Evolutionary conservation across 768 basidiomycete species (phyloP).

Genomic region (Rubroboletus satanas): DNA sequence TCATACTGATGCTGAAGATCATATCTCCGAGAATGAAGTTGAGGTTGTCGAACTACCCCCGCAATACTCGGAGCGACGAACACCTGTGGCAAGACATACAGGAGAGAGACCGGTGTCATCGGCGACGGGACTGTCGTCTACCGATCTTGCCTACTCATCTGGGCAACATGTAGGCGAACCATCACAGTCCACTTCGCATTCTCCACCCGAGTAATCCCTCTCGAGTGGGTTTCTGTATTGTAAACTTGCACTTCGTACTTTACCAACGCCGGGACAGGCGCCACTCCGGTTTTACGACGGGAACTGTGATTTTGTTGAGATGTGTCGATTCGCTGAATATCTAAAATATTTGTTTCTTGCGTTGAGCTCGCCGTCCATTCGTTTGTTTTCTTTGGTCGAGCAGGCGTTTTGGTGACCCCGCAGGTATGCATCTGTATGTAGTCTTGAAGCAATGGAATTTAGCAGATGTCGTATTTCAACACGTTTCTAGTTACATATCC

Average conservation of each 20-base stretch:
- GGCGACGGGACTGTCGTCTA: slow-evolving; percentile 1
- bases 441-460: neutral
- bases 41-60: slow-evolving; percentile 74
- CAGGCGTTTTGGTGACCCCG: neutral
- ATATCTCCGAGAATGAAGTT: slow-evolving; percentile 39
- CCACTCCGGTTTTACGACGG: neutral
- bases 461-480: slow-evolving; percentile 6
- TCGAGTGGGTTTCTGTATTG: neutral
- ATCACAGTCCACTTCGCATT: slow-evolving; percentile 1
- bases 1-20: slow-evolving; percentile 68
- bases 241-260: neutral
- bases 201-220: slow-evolving; percentile 10
- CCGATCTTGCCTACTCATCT: slow-evolving; percentile 11
- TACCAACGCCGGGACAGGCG: neutral
- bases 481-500: slow-evolving; percentile 7
- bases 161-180: slow-evolving; percentile 6
- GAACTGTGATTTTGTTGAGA: neutral
- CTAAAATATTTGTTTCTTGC: slow-evolving; percentile 6
- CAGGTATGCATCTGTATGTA: neutral
- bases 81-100: slow-evolving; percentile 5
- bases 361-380: slow-evolving; percentile 1
- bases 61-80: slow-evolving; percentile 56
- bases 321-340: neutral
- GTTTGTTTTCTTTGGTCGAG: slow-evolving; percentile 5
- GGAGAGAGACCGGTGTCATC: slow-evolving; percentile 16